phyloP scores from a whole-genome alignment of 1,139 yeast species.

The Hyphopichia pseudoburtonii region DNA sequence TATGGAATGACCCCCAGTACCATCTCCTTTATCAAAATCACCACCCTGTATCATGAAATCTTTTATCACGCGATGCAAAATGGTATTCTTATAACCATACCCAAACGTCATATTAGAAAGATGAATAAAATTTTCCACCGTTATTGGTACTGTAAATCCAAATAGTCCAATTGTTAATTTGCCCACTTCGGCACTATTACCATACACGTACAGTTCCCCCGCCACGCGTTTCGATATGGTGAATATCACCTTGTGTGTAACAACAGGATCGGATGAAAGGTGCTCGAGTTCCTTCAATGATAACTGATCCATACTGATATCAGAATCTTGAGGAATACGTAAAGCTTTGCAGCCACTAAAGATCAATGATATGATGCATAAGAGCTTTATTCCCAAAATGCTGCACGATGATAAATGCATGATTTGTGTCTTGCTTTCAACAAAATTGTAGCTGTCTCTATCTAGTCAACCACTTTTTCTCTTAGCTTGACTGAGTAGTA shows the following conservation, averaged over 20 bases:
- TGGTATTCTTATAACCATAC: slow-evolving; percentile 31
- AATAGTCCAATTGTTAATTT: slow-evolving; percentile 23
- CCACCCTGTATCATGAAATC: slow-evolving; percentile 46
- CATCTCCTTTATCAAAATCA: slow-evolving; percentile 25
- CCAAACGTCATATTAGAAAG: slow-evolving; percentile 33
- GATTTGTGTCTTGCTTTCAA: too few species aligned
- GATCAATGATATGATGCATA: not conserved
- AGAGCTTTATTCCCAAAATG: not conserved
- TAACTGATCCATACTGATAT: slow-evolving; percentile 1
- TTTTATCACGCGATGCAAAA: slow-evolving; percentile 39
- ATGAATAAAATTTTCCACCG: slow-evolving; percentile 38
- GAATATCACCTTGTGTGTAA: slow-evolving; percentile 27
- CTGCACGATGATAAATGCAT: not conserved
- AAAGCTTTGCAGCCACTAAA: not conserved
- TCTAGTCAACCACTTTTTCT: too few species aligned
- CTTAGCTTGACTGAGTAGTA: too few species aligned
- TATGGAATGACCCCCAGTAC: slow-evolving; percentile 33
- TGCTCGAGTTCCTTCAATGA: slow-evolving; percentile 10
- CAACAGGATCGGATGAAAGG: slow-evolving; percentile 24
- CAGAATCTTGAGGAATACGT: slow-evolving; percentile 3
- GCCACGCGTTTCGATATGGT: slow-evolving; percentile 18
- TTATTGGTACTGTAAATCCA: slow-evolving; percentile 34
- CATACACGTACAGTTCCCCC: slow-evolving; percentile 6
- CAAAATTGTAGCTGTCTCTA: too few species aligned
- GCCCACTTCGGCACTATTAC: slow-evolving; percentile 17